Percentiles rank a stretch among this genome's conserved stretches.
These are phyloP conservation scores for Aspergillus funiculosus DNA, from an alignment of 495 filamentous ascomycete genomes.

Conservation along the genomic window DNA sequence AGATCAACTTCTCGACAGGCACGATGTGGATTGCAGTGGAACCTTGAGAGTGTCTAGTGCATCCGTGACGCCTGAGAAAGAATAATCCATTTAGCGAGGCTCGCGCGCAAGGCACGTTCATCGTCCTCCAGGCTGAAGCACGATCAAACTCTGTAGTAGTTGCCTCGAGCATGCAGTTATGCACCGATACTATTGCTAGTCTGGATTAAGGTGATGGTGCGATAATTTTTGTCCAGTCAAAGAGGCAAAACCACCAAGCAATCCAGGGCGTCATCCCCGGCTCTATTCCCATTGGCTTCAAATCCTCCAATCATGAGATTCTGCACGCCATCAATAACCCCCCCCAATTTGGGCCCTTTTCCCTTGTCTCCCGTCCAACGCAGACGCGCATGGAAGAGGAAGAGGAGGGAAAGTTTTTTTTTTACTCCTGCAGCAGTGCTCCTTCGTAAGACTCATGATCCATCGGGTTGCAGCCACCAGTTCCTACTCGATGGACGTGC, in stretches of 20 bases:
- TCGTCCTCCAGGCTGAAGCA: neutral
- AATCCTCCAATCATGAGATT: conserved; percentile 8
- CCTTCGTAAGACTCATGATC: conserved; percentile 1
- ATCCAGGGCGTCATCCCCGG: neutral
- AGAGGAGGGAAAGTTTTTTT: neutral
- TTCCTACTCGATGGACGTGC: no score
- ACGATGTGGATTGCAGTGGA: conserved; percentile 5
- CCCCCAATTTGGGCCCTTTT: neutral
- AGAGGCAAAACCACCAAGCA: neutral
- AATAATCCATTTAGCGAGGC: conserved; percentile 2
- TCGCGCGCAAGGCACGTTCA: conserved; percentile 5
- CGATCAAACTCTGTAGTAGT: conserved; percentile 1
- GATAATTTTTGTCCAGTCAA: neutral
- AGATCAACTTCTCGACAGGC: neutral
- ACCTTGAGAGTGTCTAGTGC: conserved; percentile 5
- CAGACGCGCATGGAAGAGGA: neutral
- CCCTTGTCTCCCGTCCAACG: neutral
- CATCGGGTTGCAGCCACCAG: neutral
- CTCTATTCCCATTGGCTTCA: conserved; percentile 3
- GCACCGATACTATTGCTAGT: neutral
- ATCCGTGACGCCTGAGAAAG: conserved; percentile 1
- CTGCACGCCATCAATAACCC: conserved; percentile 4
- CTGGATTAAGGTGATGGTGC: no score
- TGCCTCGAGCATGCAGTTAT: neutral
- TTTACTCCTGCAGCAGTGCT: neutral